Conservation (phyloP, 495 filamentous ascomycete genomes). For the Oleoguttula mirabilis region DNA sequence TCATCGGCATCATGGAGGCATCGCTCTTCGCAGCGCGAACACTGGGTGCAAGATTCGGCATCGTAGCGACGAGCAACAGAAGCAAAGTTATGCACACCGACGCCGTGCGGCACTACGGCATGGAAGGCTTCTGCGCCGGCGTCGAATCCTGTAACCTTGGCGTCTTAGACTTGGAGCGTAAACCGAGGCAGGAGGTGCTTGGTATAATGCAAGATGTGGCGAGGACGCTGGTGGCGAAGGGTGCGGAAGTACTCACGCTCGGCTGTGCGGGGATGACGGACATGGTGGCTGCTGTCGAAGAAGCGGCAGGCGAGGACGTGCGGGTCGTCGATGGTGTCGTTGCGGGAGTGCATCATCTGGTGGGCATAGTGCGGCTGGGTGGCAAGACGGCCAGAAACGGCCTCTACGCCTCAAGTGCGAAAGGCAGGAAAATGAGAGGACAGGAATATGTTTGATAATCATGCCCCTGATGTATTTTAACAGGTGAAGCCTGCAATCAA, state of each 20-base stretch:
- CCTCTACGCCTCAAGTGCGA: conserved; percentile 17
- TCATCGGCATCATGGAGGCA: conserved; percentile 42
- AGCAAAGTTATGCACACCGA: conserved; percentile 33
- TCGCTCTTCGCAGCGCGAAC: conserved; percentile 17
- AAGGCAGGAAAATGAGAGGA: conserved; percentile 15
- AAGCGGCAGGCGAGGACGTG: conserved; percentile 30
- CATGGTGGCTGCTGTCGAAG: conserved; percentile 34
- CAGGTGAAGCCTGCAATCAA: no score
- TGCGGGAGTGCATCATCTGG: conserved; percentile 22
- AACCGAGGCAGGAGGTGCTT: conserved; percentile 31
- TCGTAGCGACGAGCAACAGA: conserved; percentile 30
- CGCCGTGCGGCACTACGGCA: conserved; percentile 33
- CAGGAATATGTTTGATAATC: conserved; percentile 18
- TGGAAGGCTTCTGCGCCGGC: conserved; percentile 32
- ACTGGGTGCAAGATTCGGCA: conserved; percentile 27
- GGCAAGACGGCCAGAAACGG: conserved; percentile 20
- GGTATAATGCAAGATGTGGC: conserved; percentile 31
- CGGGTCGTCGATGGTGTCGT: conserved; percentile 23
- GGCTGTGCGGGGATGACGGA: conserved; percentile 41
- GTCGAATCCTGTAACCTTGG: conserved; percentile 31
- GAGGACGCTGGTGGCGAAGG: conserved; percentile 29
- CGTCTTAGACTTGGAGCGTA: conserved; percentile 34
- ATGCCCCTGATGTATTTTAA: no score
- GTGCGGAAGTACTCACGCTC: conserved; percentile 36
- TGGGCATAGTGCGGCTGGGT: conserved; percentile 19